These are phyloP conservation scores for Cucumis melo DNA, from an alignment of 306 rosid species.

Conservation along the genomic window DNA sequence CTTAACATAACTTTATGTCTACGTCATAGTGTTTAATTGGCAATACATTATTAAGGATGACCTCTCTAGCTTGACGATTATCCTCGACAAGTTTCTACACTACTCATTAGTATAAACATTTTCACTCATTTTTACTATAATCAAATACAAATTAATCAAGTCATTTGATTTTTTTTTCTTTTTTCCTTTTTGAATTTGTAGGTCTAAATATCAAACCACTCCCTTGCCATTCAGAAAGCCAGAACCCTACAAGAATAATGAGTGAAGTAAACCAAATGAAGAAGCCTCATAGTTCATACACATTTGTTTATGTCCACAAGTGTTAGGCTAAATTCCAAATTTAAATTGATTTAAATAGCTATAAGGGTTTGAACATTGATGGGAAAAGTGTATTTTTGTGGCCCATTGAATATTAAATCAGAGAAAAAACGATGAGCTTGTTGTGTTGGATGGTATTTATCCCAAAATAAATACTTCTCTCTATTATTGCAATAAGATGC, in stretches of 20 bases:
- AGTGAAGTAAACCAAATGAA: not conserved
- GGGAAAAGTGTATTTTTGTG: constrained; percentile 38
- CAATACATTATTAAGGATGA: no score
- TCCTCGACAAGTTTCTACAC: no score
- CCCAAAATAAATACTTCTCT: constrained; percentile 62
- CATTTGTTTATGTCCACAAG: not conserved
- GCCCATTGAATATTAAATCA: constrained; percentile 34
- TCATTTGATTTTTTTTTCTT: no score
- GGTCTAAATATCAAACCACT: not conserved
- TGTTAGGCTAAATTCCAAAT: not conserved
- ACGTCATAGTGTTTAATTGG: no score
- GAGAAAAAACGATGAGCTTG: constrained; percentile 33
- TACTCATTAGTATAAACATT: no score
- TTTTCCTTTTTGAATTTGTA: not conserved
- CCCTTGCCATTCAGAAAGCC: not conserved
- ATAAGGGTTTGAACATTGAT: constrained; percentile 39
- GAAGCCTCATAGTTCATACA: not conserved
- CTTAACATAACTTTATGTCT: no score
- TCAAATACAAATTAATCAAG: not conserved
- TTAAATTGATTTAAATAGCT: constrained; percentile 14
- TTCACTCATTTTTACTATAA: not conserved
- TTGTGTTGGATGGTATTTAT: constrained; percentile 59
- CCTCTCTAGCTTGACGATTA: no score
- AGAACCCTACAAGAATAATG: not conserved
- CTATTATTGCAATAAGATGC: constrained; percentile 43